Evolutionary conservation across 768 basidiomycete species (phyloP).

Genomic region (Kwoniella botswanensis): DNA sequence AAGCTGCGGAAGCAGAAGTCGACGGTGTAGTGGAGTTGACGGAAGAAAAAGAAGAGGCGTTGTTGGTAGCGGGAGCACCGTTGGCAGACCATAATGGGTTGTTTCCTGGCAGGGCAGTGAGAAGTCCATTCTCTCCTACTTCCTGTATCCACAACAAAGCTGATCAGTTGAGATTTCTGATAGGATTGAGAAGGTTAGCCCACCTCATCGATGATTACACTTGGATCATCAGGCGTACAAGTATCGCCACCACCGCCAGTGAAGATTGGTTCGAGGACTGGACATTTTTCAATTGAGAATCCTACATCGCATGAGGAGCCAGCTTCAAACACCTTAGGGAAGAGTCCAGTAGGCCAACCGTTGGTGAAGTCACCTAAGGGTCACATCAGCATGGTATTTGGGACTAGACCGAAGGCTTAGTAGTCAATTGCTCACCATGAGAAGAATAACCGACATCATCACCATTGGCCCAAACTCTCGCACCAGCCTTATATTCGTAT

Average conservation of each 20-base stretch:
- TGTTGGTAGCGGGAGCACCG: constrained; percentile 8
- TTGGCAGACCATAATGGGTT: constrained; percentile 23
- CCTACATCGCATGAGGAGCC: constrained; percentile 32
- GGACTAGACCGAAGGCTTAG: background rate
- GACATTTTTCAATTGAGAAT: constrained; percentile 33
- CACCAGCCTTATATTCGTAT: constrained; percentile 48
- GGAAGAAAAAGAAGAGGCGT: constrained; percentile 7
- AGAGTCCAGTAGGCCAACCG: constrained; percentile 41
- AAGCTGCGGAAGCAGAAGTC: constrained; percentile 1
- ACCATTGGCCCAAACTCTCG: constrained; percentile 55
- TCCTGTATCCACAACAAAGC: background rate
- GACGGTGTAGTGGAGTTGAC: background rate
- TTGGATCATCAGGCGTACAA: constrained; percentile 28
- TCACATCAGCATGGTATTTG: background rate
- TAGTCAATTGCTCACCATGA: background rate
- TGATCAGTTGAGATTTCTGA: background rate
- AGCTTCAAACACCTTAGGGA: constrained; percentile 30
- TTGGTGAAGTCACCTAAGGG: constrained; percentile 38
- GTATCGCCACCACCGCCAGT: constrained; percentile 11
- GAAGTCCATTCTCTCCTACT: constrained; percentile 6
- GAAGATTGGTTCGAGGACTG: constrained; percentile 23
- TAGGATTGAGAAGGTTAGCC: background rate
- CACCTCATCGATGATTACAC: constrained; percentile 42
- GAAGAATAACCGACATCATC: constrained; percentile 51
- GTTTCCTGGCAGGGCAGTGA: constrained; percentile 16